Percentiles rank a stretch among this genome's conserved stretches.
Conservation (phyloP, 2,329 filamentous ascomycete genomes). For the Cercospora sp. region DNA sequence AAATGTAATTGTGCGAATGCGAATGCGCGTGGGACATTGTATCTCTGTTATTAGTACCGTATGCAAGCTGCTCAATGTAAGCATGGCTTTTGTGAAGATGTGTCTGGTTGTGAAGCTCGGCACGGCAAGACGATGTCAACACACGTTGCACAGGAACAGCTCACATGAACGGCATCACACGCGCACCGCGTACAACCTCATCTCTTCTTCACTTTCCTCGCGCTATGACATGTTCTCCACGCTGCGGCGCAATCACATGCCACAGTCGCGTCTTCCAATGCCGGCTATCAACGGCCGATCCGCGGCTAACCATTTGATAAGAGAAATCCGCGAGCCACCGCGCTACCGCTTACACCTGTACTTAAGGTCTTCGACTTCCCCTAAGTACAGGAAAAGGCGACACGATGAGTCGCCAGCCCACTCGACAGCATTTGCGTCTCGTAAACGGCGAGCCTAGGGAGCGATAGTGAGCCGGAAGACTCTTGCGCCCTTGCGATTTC, state of each 20-base stretch:
- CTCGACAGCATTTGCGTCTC: slow-evolving; percentile 8
- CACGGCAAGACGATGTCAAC: background rate
- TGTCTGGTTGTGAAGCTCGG: background rate
- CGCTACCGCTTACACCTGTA: slow-evolving; percentile 20
- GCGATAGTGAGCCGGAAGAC: slow-evolving; percentile 9
- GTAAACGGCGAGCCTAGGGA: background rate
- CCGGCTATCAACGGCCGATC: slow-evolving; percentile 11
- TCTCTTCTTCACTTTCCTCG: background rate
- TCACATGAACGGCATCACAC: background rate
- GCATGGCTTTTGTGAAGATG: background rate
- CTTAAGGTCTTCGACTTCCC: slow-evolving; percentile 18
- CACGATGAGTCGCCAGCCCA: slow-evolving; percentile 5
- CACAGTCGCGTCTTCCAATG: background rate
- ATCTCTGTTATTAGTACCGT: background rate
- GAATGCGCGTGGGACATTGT: background rate
- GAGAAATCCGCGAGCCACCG: slow-evolving; percentile 2
- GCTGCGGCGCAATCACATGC: background rate
- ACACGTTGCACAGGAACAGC: background rate
- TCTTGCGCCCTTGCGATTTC: background rate
- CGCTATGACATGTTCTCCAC: background rate
- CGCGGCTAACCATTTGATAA: slow-evolving; percentile 10
- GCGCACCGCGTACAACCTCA: background rate
- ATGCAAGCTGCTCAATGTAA: background rate
- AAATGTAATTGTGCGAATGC: background rate
- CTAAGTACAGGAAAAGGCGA: slow-evolving; percentile 18